These are phyloP conservation scores for Solanum habrochaites DNA, from an alignment of 257 asterid genomes.

Conservation along the genomic window DNA sequence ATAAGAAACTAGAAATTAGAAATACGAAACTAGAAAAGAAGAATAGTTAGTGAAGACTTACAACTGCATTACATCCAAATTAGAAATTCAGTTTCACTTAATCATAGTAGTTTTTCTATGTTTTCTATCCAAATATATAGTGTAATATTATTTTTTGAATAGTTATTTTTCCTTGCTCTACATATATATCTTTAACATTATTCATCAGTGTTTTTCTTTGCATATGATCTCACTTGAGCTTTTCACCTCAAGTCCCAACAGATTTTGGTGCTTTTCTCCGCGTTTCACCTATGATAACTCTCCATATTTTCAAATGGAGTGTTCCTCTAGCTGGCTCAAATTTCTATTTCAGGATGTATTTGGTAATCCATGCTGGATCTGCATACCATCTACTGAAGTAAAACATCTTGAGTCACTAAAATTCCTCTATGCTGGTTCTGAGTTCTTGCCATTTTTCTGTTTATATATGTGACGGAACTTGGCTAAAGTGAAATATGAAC, in stretches of 20 bases:
- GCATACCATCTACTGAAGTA: background rate
- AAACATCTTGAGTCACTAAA: background rate
- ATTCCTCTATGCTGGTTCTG: background rate
- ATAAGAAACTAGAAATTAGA: background rate
- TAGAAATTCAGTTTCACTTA: background rate
- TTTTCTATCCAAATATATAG: background rate
- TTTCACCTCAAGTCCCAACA: background rate
- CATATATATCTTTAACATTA: background rate
- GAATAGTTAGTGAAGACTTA: background rate
- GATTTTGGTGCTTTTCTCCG: background rate
- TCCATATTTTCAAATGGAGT: background rate
- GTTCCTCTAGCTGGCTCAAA: background rate
- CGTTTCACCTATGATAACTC: background rate
- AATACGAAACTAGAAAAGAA: background rate
- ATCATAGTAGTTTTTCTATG: background rate
- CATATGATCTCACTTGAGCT: background rate
- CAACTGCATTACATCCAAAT: background rate
- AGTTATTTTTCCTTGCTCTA: background rate
- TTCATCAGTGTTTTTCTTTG: background rate
- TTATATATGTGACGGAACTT: background rate
- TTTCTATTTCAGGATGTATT: background rate
- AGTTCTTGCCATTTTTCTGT: background rate
- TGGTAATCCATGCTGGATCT: background rate
- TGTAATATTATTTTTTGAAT: background rate
- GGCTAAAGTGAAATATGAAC: background rate